phyloP scores from a whole-genome alignment of 2,329 filamentous ascomycete species.

The Colletotrichum theobromicola region DNA sequence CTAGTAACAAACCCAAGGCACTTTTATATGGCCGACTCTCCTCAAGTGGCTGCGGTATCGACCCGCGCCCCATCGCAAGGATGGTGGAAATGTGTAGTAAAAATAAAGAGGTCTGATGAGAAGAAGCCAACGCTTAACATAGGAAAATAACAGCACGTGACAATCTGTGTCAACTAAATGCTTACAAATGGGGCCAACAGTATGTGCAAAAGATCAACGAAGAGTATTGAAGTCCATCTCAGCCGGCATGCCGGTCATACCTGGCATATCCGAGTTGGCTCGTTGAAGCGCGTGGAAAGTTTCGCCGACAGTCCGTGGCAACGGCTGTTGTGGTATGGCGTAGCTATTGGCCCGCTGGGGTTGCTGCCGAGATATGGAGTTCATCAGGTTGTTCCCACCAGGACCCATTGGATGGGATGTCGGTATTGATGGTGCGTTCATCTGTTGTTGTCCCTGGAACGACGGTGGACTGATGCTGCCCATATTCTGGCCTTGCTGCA shows the following conservation, averaged over 20 bases:
- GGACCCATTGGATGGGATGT: slow-evolving; percentile 31
- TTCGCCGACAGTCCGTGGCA: slow-evolving; percentile 50
- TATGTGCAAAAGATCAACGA: neutral
- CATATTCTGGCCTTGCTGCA: slow-evolving; percentile 27
- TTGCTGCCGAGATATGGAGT: slow-evolving; percentile 32
- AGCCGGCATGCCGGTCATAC: slow-evolving; percentile 12
- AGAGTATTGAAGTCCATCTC: slow-evolving; percentile 23
- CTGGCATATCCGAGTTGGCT: slow-evolving; percentile 41
- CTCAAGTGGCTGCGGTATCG: neutral
- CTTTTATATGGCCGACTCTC: neutral
- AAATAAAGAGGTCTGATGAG: neutral
- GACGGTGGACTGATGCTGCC: slow-evolving; percentile 17
- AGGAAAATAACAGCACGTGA: neutral
- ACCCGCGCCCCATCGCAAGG: neutral
- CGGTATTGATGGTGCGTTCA: slow-evolving; percentile 26
- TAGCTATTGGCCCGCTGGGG: slow-evolving; percentile 45
- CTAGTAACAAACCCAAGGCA: neutral
- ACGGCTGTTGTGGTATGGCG: slow-evolving; percentile 40
- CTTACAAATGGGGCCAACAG: neutral
- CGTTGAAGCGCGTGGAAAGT: slow-evolving; percentile 54
- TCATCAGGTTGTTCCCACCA: slow-evolving; percentile 18
- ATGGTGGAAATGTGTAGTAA: neutral
- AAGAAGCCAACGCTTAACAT: neutral
- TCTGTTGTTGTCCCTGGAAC: slow-evolving; percentile 3
- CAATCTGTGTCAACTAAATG: neutral